These are phyloP conservation scores for Ophidiomyces ophidiicola DNA, from an alignment of 2,329 filamentous ascomycete species.

Conservation along the genomic window DNA sequence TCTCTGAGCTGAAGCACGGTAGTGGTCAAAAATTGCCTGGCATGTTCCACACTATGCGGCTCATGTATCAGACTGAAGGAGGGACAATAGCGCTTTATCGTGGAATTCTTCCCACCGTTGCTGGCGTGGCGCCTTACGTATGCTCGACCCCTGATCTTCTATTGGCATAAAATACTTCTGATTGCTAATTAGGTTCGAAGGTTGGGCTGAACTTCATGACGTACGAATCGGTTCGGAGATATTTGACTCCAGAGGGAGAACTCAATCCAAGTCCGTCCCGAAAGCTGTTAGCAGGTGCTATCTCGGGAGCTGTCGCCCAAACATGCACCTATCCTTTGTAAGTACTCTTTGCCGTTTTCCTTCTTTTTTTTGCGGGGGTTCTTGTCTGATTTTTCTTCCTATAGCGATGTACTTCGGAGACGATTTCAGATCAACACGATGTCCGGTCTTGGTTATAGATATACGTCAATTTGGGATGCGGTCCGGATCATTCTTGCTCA, in stretches of 20 bases:
- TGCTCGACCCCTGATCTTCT: constrained; percentile 28
- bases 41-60: constrained; percentile 73
- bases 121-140: constrained; percentile 90
- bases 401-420: constrained; percentile 76
- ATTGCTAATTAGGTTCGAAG: constrained; percentile 32
- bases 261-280: constrained; percentile 65
- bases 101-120: constrained; percentile 84
- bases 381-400: constrained; percentile 11
- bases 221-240: constrained; percentile 76
- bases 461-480: constrained; percentile 76
- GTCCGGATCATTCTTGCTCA: constrained; percentile 67
- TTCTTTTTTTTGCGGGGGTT: constrained; percentile 3
- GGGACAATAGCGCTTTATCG: constrained; percentile 78
- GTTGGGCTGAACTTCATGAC: constrained; percentile 98
- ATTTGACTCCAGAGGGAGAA: constrained; percentile 77
- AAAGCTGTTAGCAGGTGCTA: constrained; percentile 78
- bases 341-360: constrained; percentile 18
- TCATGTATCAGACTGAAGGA: constrained; percentile 87
- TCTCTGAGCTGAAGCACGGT: constrained; percentile 57
- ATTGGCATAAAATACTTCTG: not conserved
- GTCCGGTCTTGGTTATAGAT: constrained; percentile 95
- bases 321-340: constrained; percentile 98
- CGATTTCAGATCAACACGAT: constrained; percentile 99
- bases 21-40: constrained; percentile 56
- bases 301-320: constrained; percentile 92